Base-by-base conservation (phyloP, 805 yeast genomes). In the Blastobotrys peoriensis region DNA sequence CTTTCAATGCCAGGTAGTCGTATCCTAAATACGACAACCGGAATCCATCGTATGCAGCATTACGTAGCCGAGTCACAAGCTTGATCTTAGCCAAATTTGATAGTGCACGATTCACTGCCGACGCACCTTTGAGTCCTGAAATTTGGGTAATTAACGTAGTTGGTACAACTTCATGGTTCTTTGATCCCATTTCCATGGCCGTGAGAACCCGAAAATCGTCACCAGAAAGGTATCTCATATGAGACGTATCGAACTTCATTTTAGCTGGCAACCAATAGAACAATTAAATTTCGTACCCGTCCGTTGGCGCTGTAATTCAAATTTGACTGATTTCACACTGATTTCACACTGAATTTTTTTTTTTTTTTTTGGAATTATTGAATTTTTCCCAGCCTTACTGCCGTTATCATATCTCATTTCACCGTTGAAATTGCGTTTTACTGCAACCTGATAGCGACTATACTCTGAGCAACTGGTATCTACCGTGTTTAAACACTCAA, bases 31-130 rank as follows among this genome's bases (percentile, higher is more conserved):
- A 89, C 0, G 96, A 83, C 52, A 93, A 66, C 53, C 91, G 74
- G 67, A 86, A 93, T 9, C 99, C 99, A 62, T 93, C 98, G 64
- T 93, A 91, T 57, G 81, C 86, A 27, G 96, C 94, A 63, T 93
- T 93, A 66, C 96, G 75, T 47, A 87, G 71, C 51, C 81, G 74
- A 1, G 91, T 73, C 19, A 93, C 75, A 41, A 93, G 68, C 56
- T 81, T 87, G 50, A 87, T 67, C 64, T 91, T 91, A 20, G 98
- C 97, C 49, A 93, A 71, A 56, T 86, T 95, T 10, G 86, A 76
- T 34, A 93, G 83, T 19, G 86, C 77, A 56, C 86, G 74, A 57
- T 81, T 81, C 1, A 95, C 85, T 21, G 83, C 82, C 1, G 94
- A 78, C 4, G 78, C 76, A 17, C 87, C 79, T 53, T 84, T 76